Conservation (phyloP, 495 filamentous ascomycete species). For the Geopyxis carbonaria region DNA sequence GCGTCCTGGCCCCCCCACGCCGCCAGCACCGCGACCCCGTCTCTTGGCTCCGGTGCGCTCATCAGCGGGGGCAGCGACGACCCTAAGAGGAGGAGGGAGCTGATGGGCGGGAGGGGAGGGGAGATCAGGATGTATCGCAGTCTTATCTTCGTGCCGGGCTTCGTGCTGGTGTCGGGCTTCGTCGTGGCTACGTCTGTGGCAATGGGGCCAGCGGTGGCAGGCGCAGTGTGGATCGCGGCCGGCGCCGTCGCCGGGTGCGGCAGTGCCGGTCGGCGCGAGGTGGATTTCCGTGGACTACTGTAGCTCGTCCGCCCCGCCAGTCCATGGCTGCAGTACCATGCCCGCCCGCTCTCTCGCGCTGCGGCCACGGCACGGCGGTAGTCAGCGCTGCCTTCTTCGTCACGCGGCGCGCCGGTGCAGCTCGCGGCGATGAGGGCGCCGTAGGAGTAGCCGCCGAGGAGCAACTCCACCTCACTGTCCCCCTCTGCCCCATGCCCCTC, state of each 20-base stretch:
- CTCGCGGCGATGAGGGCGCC: conserved; percentile 64
- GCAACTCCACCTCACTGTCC: conserved; percentile 28
- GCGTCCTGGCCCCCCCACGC: conserved; percentile 65
- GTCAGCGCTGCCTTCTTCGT: conserved; percentile 33
- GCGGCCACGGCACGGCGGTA: conserved; percentile 13
- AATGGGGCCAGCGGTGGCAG: not conserved
- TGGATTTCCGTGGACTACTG: conserved; percentile 3
- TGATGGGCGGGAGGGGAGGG: conserved; percentile 36
- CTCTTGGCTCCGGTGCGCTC: not conserved
- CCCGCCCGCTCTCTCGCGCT: conserved; percentile 9
- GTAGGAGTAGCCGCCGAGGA: conserved; percentile 82
- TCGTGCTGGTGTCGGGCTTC: not conserved
- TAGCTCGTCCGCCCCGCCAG: conserved; percentile 13
- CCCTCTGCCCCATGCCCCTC: too few species aligned
- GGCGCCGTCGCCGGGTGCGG: not conserved
- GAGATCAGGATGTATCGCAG: conserved; percentile 66
- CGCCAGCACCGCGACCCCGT: conserved; percentile 42
- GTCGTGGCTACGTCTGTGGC: not conserved
- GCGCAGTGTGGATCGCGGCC: not conserved
- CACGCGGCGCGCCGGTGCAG: conserved; percentile 43
- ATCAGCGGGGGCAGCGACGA: not conserved
- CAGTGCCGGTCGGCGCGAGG: not conserved
- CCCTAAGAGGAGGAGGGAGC: conserved; percentile 4
- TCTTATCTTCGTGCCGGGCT: conserved; percentile 10
- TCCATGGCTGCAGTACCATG: conserved; percentile 16